A percentile compares a stretch with the other conserved stretches of the same genome.
phyloP scores from a whole-genome alignment of 2,329 filamentous ascomycete genomes.

The Verticillium nubilum region DNA sequence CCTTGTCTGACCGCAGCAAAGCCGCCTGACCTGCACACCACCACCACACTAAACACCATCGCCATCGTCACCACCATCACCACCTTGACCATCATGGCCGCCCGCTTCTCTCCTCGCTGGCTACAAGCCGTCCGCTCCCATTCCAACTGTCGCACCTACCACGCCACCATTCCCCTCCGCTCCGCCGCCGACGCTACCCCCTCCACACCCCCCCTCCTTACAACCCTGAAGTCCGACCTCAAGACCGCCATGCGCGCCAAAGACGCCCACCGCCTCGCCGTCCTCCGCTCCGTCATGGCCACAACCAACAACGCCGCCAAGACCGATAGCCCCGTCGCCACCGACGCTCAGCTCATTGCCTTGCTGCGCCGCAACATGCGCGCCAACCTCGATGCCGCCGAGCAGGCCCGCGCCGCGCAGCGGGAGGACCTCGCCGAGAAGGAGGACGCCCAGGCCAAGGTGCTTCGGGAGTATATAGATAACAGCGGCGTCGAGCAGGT shows the following conservation, averaged over 20 bases:
- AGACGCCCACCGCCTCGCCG: slow-evolving; percentile 58
- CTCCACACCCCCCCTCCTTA: slow-evolving; percentile 38
- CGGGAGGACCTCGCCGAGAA: slow-evolving; percentile 65
- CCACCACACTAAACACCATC: neutral
- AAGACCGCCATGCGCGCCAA: slow-evolving; percentile 63
- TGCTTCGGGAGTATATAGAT: slow-evolving; percentile 61
- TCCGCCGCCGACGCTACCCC: slow-evolving; percentile 25
- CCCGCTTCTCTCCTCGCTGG: slow-evolving; percentile 16
- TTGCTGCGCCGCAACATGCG: slow-evolving; percentile 61
- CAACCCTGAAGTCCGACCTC: slow-evolving; percentile 54
- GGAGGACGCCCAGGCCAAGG: slow-evolving; percentile 59
- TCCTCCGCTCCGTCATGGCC: slow-evolving; percentile 63
- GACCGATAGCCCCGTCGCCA: slow-evolving; percentile 62
- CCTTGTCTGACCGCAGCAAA: neutral
- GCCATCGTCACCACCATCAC: neutral
- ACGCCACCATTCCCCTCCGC: slow-evolving; percentile 11
- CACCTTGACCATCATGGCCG: slow-evolving; percentile 12
- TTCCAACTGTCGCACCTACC: neutral
- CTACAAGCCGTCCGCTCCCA: slow-evolving; percentile 15
- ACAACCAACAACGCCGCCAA: slow-evolving; percentile 72
- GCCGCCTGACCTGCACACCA: neutral
- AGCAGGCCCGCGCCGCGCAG: slow-evolving; percentile 59
- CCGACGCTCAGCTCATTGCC: slow-evolving; percentile 62
- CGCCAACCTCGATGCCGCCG: slow-evolving; percentile 50
- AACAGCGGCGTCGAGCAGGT: slow-evolving; percentile 55